These are phyloP conservation scores for Zychaea mexicana DNA, from an alignment of 371 early-diverging fungal species.

Conservation along the genomic window DNA sequence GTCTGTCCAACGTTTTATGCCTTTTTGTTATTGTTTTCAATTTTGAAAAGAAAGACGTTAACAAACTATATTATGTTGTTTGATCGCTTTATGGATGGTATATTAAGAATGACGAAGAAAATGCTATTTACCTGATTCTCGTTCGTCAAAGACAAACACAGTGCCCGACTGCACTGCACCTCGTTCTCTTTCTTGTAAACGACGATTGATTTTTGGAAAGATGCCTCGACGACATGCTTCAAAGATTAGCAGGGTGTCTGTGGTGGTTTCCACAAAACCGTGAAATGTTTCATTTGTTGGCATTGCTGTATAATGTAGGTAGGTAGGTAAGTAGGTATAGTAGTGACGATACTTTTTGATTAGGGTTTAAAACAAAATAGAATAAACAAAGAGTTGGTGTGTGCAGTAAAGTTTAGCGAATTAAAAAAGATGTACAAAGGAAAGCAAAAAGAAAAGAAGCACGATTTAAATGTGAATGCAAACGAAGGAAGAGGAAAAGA, in stretches of 20 bases:
- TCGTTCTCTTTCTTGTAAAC: constrained; percentile 68
- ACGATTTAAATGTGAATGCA: not conserved
- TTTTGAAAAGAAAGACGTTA: too few species aligned
- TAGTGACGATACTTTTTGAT: not conserved
- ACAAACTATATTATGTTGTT: too few species aligned
- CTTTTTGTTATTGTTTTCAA: constrained; percentile 13
- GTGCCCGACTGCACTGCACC: constrained; percentile 64
- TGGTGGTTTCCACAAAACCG: constrained; percentile 60
- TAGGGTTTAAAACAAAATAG: not conserved
- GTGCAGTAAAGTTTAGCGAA: not conserved
- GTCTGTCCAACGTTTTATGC: constrained; percentile 73
- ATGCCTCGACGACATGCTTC: constrained; percentile 69
- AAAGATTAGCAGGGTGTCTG: constrained; percentile 69
- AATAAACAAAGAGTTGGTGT: not conserved
- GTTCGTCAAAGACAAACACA: constrained; percentile 73
- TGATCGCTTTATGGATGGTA: not conserved
- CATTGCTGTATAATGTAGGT: not conserved
- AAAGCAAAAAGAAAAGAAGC: not conserved
- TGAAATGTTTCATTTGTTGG: constrained; percentile 42
- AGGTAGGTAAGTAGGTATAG: not conserved
- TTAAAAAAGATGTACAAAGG: not conserved
- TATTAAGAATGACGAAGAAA: too few species aligned
- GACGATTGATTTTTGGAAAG: constrained; percentile 59
- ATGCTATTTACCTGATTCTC: constrained; percentile 60
- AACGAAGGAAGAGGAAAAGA: not conserved